Conservation (phyloP, 2,329 filamentous ascomycete genomes). For the Xylaria sp. region DNA sequence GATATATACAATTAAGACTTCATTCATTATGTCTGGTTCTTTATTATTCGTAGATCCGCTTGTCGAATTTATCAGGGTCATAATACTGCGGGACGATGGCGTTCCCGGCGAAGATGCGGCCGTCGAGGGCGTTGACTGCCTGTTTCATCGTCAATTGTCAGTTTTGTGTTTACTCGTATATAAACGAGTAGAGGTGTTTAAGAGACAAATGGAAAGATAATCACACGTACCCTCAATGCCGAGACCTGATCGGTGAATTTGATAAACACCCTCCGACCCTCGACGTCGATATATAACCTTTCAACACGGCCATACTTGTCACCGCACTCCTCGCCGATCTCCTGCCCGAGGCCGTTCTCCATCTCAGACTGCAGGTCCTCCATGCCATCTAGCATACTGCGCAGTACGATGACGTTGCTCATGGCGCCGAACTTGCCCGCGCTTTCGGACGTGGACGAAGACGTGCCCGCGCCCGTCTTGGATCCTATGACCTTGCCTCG, state of each 20-base stretch:
- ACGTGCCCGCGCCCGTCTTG: constrained; percentile 53
- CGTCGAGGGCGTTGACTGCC: constrained; percentile 91
- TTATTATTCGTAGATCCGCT: constrained; percentile 62
- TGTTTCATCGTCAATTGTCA: constrained; percentile 48
- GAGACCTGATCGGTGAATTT: constrained; percentile 89
- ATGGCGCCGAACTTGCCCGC: constrained; percentile 72
- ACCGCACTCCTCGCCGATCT: constrained; percentile 93
- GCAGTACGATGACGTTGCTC: constrained; percentile 83
- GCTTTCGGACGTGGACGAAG: constrained; percentile 36
- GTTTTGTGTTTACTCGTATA: background rate
- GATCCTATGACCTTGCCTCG: constrained; percentile 83
- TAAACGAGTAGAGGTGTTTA: constrained; percentile 15
- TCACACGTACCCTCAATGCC: constrained; percentile 77
- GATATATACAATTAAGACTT: background rate
- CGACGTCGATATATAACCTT: constrained; percentile 77
- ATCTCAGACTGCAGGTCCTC: constrained; percentile 80
- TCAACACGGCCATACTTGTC: constrained; percentile 89
- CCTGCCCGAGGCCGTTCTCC: constrained; percentile 80
- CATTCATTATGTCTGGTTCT: background rate
- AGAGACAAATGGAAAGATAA: background rate
- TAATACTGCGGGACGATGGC: constrained; percentile 84
- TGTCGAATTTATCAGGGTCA: constrained; percentile 82
- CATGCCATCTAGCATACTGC: constrained; percentile 87
- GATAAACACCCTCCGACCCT: constrained; percentile 80
- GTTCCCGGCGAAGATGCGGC: constrained; percentile 89